Conservation (phyloP, 2,329 filamentous ascomycete genomes). For the Phialophora tarda region DNA sequence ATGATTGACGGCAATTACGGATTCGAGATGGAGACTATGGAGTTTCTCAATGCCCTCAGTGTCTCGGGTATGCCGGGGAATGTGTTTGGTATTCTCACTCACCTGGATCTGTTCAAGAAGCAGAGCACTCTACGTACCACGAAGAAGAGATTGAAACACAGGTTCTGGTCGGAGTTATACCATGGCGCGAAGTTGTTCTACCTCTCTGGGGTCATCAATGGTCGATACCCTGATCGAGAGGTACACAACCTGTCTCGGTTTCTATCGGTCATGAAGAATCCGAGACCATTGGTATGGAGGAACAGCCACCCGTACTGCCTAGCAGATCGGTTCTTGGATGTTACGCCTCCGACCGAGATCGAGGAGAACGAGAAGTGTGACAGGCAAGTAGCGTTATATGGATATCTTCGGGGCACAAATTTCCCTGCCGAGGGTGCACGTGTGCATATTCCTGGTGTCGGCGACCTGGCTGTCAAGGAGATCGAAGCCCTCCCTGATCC, state of each 20-base stretch:
- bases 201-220: conserved; percentile 93
- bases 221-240: conserved; percentile 93
- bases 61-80: conserved; percentile 98
- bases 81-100: conserved; percentile 94
- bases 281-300: conserved; percentile 91
- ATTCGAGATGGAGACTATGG: conserved; percentile 99
- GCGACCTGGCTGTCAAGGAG: conserved; percentile 80
- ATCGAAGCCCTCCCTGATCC: conserved; percentile 92
- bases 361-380: conserved; percentile 90
- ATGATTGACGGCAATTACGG: conserved; percentile 99
- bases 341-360: conserved; percentile 89
- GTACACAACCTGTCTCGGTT: conserved; percentile 95
- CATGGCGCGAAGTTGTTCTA: conserved; percentile 98
- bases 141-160: conserved; percentile 94
- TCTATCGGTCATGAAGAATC: conserved; percentile 98
- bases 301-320: conserved; percentile 95
- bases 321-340: conserved; percentile 91
- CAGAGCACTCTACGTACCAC: conserved; percentile 89
- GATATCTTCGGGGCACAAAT: conserved; percentile 93
- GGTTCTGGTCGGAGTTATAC: conserved; percentile 96
- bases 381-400: conserved; percentile 86
- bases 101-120: conserved; percentile 93
- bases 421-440: conserved; percentile 83
- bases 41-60: conserved; percentile 93
- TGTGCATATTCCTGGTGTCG: conserved; percentile 90